Evolutionary conservation across 148 eudicot genomes (phyloP), one percentile per base, ranked within the genome.

Genomic region (Tetragonia tetragonoides): DNA sequence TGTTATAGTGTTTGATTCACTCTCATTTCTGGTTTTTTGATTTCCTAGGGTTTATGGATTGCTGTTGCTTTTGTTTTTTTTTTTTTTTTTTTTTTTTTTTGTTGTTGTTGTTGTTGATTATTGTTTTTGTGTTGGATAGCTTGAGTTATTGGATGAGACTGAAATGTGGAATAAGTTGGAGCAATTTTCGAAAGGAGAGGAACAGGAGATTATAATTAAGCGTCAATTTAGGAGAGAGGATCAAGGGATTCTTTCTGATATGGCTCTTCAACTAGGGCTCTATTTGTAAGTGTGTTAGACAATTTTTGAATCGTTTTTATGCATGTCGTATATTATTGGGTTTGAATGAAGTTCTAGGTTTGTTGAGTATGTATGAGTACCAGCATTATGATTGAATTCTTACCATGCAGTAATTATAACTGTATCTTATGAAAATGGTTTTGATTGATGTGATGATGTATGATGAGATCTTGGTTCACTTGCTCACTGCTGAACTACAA

Each of bases 101-200:
- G 28, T 73, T 38, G 4, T 20, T 40, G 38, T 16, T 72, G 2
- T 0, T 72, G 67, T 23, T 72, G 75, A 20, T 28, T 56, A 10
- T 67, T 5, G 49, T 51, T 61, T 41, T 24, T 77, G 73, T 59
- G 66, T 68, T 66, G 65, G 66, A 61, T 79, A 93, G 99, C 76
- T 88, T 82, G 97, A 93, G 83, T 93, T 87, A 77, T 81, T 95
- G 89, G 85, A 95, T 79, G 86, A 84, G 87, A 87, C 85, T 72
- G 97, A 93, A 78, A 91, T 93, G 97, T 86, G 94, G 93, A 84
- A 77, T 42, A 91, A 91, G 79, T 73, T 95, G 86, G 99, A 91
- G 80, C 85, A 85, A 70, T 77, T 95, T 84, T 80, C 85, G 84
- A 88, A 83, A 64, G 93, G 93, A 73, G 88, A 80, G 21, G 93